phyloP scores from a whole-genome alignment of 2,329 filamentous ascomycete genomes.

The Fusarium hainanense region DNA sequence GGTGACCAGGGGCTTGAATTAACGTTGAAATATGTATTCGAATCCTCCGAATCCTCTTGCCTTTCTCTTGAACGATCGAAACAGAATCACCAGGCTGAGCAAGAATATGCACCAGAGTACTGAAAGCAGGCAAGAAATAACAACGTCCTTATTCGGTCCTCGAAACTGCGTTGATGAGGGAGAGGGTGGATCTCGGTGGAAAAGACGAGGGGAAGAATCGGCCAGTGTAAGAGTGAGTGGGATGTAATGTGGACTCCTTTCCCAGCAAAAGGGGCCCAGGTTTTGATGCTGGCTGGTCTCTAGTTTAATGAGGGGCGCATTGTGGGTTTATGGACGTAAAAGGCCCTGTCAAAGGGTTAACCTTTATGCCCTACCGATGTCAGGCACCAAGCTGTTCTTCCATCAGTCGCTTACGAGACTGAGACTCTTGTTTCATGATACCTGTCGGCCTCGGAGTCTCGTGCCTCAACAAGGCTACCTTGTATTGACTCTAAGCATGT shows the following conservation, averaged over 20 bases:
- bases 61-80: slow-evolving; percentile 6
- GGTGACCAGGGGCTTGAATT: slow-evolving; percentile 21
- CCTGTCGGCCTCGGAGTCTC: slow-evolving; percentile 11
- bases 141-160: slow-evolving; percentile 21
- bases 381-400: slow-evolving; percentile 32
- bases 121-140: slow-evolving; percentile 18
- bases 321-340: slow-evolving; percentile 34
- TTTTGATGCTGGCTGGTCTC: slow-evolving; percentile 34
- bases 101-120: background rate
- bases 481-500: background rate
- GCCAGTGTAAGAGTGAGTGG: slow-evolving; percentile 40
- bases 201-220: slow-evolving; percentile 27
- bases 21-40: slow-evolving; percentile 18
- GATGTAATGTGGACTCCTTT: slow-evolving; percentile 38
- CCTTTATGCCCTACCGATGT: slow-evolving; percentile 29
- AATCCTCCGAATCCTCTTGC: slow-evolving; percentile 6
- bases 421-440: slow-evolving; percentile 36
- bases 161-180: slow-evolving; percentile 33
- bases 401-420: slow-evolving; percentile 24
- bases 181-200: slow-evolving; percentile 31
- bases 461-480: background rate
- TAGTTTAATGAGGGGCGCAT: slow-evolving; percentile 40
- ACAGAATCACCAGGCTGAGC: slow-evolving; percentile 1
- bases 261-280: slow-evolving; percentile 37
- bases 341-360: slow-evolving; percentile 28